These are phyloP conservation scores for Volvox carteri DNA, from an alignment of 163 green algal genomes.

Conservation along the genomic window DNA sequence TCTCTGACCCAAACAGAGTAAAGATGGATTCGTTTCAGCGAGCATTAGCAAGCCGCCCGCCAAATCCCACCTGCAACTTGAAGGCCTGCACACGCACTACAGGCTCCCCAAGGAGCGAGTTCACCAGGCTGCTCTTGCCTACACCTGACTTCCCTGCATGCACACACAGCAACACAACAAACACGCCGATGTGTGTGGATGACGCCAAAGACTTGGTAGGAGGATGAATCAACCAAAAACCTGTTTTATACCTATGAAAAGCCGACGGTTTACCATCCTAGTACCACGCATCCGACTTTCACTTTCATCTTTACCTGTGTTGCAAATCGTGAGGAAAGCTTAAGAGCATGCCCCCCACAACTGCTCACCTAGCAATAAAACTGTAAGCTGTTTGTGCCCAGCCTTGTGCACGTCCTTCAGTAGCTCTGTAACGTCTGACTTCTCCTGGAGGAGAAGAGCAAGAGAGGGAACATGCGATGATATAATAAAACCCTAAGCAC, in stretches of 20 bases:
- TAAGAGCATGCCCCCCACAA: no score
- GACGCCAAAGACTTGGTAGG: background rate
- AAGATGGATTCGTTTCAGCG: no score
- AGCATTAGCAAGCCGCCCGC: no score
- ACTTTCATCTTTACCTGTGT: no score
- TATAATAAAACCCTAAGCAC: background rate
- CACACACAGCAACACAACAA: background rate
- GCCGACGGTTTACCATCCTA: no score
- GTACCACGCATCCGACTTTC: background rate
- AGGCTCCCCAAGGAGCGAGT: slow-evolving; percentile 80
- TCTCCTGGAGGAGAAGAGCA: background rate
- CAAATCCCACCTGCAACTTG: slow-evolving; percentile 76
- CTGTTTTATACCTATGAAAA: no score
- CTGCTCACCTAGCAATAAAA: slow-evolving; percentile 69
- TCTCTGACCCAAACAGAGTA: no score
- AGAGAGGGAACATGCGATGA: background rate
- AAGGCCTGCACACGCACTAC: slow-evolving; percentile 70
- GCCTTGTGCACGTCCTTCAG: slow-evolving; percentile 55
- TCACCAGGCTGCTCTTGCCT: slow-evolving; percentile 83
- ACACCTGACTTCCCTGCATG: slow-evolving; percentile 78
- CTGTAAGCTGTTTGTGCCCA: slow-evolving; percentile 67
- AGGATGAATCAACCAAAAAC: background rate
- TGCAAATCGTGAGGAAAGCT: no score
- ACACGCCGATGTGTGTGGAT: background rate
- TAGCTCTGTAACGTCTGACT: background rate